Conservation (phyloP, 179 eudicot genomes). For the Spinacia oleracea region DNA sequence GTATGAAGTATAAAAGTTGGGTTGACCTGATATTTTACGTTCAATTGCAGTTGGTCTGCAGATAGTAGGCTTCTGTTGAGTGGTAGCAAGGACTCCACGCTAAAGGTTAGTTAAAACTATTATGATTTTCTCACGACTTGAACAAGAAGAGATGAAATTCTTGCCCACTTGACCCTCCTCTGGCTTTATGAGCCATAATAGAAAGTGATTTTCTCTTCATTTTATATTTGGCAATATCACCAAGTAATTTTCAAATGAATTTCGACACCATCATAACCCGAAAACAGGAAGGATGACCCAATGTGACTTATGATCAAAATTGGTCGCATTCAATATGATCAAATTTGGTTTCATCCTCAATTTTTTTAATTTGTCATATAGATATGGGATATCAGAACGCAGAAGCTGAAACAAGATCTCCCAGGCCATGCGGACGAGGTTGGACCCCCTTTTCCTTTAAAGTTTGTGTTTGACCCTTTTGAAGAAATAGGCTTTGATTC, state of each 20-base stretch:
- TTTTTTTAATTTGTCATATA: slow-evolving; percentile 6
- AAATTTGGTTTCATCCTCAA: background rate
- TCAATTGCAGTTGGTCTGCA: slow-evolving; percentile 85
- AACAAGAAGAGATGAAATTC: background rate
- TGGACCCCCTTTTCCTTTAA: background rate
- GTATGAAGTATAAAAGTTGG: background rate
- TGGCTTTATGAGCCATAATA: background rate
- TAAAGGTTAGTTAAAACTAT: slow-evolving; percentile 53
- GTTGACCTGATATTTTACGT: background rate
- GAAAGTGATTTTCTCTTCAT: background rate
- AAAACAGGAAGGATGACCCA: background rate
- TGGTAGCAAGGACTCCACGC: slow-evolving; percentile 94
- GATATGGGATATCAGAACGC: slow-evolving; percentile 92
- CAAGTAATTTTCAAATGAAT: background rate
- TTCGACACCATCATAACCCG: background rate
- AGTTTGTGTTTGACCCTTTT: background rate
- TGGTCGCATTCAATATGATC: background rate
- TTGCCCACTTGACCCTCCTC: background rate
- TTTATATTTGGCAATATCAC: background rate
- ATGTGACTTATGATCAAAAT: background rate
- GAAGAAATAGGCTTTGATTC: background rate
- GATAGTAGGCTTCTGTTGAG: slow-evolving; percentile 93
- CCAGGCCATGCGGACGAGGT: slow-evolving; percentile 98
- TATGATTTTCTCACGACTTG: background rate
- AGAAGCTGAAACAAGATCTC: slow-evolving; percentile 86